These are phyloP conservation scores for Gossypioides kirkii DNA, from an alignment of 345 rosid species.

Conservation along the genomic window DNA sequence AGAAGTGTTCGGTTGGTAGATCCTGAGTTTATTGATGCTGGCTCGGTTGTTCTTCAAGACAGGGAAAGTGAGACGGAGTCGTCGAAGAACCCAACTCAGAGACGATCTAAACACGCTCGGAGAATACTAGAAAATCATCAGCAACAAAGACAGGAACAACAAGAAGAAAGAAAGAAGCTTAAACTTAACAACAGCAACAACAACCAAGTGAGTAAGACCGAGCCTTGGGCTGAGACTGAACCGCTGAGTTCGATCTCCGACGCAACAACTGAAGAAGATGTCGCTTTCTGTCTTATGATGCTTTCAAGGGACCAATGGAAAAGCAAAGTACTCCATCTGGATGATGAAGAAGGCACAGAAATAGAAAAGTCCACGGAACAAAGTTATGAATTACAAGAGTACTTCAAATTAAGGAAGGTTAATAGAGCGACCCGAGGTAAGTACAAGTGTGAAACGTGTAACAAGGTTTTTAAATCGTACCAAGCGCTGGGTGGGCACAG, in stretches of 20 bases:
- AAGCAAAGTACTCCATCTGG: constrained; percentile 16
- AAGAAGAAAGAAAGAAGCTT: constrained; percentile 24
- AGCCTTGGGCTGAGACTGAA: constrained; percentile 45
- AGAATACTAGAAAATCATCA: constrained; percentile 16
- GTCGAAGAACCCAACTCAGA: constrained; percentile 52
- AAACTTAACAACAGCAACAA: background rate
- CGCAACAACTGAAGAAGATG: constrained; percentile 75
- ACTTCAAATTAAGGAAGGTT: constrained; percentile 24
- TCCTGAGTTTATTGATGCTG: constrained; percentile 53
- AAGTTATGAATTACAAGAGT: constrained; percentile 38
- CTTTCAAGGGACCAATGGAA: constrained; percentile 83
- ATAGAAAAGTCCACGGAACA: constrained; percentile 32
- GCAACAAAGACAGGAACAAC: constrained; percentile 14
- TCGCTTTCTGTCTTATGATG: constrained; percentile 93
- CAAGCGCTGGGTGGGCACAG: constrained; percentile 92
- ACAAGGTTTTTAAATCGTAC: constrained; percentile 71
- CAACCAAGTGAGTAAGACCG: constrained; percentile 16
- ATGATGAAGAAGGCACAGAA: constrained; percentile 26
- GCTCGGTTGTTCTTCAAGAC: constrained; percentile 54
- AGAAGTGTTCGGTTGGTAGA: constrained; percentile 50
- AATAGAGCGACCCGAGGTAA: constrained; percentile 38
- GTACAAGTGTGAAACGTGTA: constrained; percentile 82
- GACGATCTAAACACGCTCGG: constrained; percentile 61
- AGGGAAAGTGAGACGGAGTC: constrained; percentile 84
- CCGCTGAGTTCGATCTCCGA: constrained; percentile 75